Evolutionary conservation across 257 asterid species (phyloP), one percentile per base, ranked within the genome.

Genomic region (Plantago elongata): DNA sequence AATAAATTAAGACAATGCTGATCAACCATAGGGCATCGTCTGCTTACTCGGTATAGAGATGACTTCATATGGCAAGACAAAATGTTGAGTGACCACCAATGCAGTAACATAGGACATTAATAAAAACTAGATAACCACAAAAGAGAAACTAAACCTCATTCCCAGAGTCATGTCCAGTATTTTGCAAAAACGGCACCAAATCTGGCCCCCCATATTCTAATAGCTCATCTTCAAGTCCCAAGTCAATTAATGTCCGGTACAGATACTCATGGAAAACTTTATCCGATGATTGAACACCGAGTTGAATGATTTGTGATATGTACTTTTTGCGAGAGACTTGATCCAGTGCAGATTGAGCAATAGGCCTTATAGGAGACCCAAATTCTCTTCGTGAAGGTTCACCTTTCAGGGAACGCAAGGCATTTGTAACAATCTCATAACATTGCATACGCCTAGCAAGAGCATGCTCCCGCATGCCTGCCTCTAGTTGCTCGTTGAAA

Each of bases 131-230:
- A 63, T 18, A 71, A 27, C 15, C 51, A 42, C 8, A 9, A 65
- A 60, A 30, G 46, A 16, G 38, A 17, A 51, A 50, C 14, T 80
- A 57, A 68, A 93, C 99, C 96, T 85, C 96, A 48, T 79, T 78
- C 22, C 62, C 13, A 44, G 89, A 74, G 55, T 93, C 95, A 60
- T 91, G 93, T 30, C 89, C 94, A 65, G 92, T 87, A 77, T 77
- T 87, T 81, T 85, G 97, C 80, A 93, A 77, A 84, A 89, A 93
- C 61, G 80, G 95, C 61, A 93, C 96, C 90, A 93, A 75, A 72
- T 89, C 99, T 13, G 96, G 92, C 30, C 97, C 99, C 18, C 97
- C 97, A 60, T 80, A 87, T 78, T 89, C 99, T 74, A 93, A 67
- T 43, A 93, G 75, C 70, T 93, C 99, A 71, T 87, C 94, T 73